These are phyloP conservation scores for Fraxinus latifolia DNA, from an alignment of 305 asterid genomes.

Conservation along the genomic window DNA sequence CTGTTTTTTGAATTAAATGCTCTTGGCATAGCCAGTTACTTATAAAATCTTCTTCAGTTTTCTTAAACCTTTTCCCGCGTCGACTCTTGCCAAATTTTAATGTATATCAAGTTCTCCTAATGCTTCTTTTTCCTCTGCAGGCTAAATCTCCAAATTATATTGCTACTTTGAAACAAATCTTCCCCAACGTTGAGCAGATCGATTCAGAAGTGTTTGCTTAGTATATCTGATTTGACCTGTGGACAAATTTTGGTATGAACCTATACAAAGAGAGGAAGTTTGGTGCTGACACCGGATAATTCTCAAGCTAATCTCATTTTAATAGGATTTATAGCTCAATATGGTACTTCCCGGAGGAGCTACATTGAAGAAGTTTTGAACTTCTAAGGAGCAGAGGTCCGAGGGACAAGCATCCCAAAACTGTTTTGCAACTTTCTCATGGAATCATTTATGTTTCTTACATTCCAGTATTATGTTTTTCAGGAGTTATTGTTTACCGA, in stretches of 20 bases:
- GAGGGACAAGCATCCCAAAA: no score
- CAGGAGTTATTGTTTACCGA: not conserved
- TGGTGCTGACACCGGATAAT: not conserved
- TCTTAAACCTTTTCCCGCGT: no score
- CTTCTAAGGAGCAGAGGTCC: not conserved
- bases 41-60: not conserved
- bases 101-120: not conserved
- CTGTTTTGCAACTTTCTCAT: not conserved
- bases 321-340: not conserved
- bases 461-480: not conserved
- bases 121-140: constrained; percentile 44
- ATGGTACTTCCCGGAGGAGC: not conserved
- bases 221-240: not conserved
- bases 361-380: not conserved
- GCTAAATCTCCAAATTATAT: constrained; percentile 57
- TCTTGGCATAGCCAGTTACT: not conserved
- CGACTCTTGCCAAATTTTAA: not conserved
- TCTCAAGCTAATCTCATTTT: not conserved
- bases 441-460: not conserved
- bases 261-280: not conserved
- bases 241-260: not conserved
- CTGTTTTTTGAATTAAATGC: not conserved
- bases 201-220: constrained; percentile 71
- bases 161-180: constrained; percentile 56
- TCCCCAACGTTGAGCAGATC: constrained; percentile 76